Evolutionary conservation across 2,329 filamentous ascomycete species (phyloP).

Genomic region (Colletotrichum chlorophyti): DNA sequence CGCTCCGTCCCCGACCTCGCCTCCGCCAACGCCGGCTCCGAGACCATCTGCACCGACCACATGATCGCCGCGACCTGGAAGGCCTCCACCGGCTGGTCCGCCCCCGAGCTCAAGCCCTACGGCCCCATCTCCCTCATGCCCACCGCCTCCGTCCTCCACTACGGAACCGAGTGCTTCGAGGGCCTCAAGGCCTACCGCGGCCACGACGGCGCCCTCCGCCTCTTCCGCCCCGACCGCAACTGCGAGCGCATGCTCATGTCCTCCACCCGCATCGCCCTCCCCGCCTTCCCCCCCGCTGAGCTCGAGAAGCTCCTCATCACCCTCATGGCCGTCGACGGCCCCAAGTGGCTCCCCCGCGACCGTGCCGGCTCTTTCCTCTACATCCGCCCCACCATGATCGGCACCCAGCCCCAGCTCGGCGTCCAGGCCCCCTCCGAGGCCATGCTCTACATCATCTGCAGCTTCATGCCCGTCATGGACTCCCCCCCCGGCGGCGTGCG

Average conservation of each 20-base stretch:
- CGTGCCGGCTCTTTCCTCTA: conserved; percentile 78
- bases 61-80: conserved; percentile 82
- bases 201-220: conserved; percentile 73
- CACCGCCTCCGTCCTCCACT: conserved; percentile 82
- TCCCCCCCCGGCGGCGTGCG: conserved; percentile 65
- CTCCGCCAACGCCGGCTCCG: conserved; percentile 51
- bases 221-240: conserved; percentile 81
- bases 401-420: conserved; percentile 79
- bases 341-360: conserved; percentile 79
- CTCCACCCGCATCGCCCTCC: conserved; percentile 73
- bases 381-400: conserved; percentile 86
- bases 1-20: conserved; percentile 60
- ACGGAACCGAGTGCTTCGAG: conserved; percentile 92
- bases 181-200: conserved; percentile 84
- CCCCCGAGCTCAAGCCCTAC: conserved; percentile 78
- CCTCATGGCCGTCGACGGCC: conserved; percentile 75
- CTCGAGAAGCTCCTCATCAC: conserved; percentile 76
- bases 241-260: conserved; percentile 69
- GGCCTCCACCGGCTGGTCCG: conserved; percentile 69
- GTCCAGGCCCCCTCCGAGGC: conserved; percentile 82
- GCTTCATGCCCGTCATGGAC: conserved; percentile 66
- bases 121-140: conserved; percentile 80
- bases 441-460: conserved; percentile 84
- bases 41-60: conserved; percentile 79
- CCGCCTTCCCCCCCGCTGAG: conserved; percentile 73